Evolutionary conservation across 139 green algal species (phyloP), one percentile per base, ranked within the genome.

Genomic region (Chlorella ohadii): DNA sequence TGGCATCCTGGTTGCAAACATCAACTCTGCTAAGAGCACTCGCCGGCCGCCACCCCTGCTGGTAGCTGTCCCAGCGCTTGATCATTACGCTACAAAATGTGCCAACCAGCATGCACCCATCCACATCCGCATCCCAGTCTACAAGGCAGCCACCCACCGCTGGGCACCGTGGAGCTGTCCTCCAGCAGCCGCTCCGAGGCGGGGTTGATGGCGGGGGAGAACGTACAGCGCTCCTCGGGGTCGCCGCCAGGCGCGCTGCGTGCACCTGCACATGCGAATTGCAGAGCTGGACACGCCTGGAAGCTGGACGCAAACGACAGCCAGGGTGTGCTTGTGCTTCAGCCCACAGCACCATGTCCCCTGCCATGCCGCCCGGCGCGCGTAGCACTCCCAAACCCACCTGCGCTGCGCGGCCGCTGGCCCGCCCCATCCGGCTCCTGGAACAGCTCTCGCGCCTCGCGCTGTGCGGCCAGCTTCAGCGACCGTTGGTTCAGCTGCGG

Each of bases 151-250:
- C 25, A 20, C 28, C 20, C 51, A 81, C 74, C 74, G 67, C 55
- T 17, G 74, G 79, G 87, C 85, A 91, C 56, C 27, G 79, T 79
- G 27, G 72, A 1, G 61, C 75, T 85, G 81, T 89, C 87, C 68
- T 91, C 87, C 80, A 91, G 80, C 70, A 91, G 84, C 63, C 82
- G 87, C 80, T 87, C 74, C n/a, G 67, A 84, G 59, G 44, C 65
- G 27, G 68, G 51, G 76, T 91, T 88, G 75, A 91, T 87, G 63
- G 38, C 38, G 3, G 87, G 87, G 2, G 67, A 51, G n/a, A 91
- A 91, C 31, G 80, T 91, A 63, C 61, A 87, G 34, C 47, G 56
- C n/a, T 17, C 23, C 39, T 39, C 28, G 16, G 25, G 11, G 28
- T 67, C 22, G 57, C 25, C 57, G 12, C 33, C 73, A 55, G 11